phyloP scores from a whole-genome alignment of 768 basidiomycete genomes.

The Floccularia luteovirens region DNA sequence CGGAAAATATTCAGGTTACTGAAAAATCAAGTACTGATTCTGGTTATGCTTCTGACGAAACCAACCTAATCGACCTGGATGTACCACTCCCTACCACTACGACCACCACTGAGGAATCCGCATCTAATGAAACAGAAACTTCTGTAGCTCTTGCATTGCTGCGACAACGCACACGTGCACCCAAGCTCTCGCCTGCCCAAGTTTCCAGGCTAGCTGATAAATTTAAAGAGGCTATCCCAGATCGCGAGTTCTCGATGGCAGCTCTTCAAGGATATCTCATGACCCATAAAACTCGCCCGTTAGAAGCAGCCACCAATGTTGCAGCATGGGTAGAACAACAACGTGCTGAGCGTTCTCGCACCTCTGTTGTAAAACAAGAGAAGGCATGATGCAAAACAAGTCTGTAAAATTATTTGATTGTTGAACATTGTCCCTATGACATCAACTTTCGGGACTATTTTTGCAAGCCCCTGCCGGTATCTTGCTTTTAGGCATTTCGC shows the following conservation, averaged over 20 bases:
- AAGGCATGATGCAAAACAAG: neutral
- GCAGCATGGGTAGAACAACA: conserved; percentile 45
- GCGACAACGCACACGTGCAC: conserved; percentile 25
- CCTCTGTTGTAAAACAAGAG: neutral
- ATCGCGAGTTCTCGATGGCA: conserved; percentile 42
- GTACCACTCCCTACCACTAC: conserved; percentile 8
- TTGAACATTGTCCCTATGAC: neutral
- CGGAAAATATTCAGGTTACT: conserved; percentile 8
- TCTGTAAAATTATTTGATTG: neutral
- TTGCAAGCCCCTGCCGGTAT: too few relatives aligned
- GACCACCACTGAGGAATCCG: neutral
- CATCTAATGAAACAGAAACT: conserved; percentile 6
- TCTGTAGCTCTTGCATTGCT: conserved; percentile 5
- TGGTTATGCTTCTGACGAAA: conserved; percentile 16
- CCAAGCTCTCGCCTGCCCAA: conserved; percentile 29
- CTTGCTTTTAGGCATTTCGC: too few relatives aligned
- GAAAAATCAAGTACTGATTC: conserved; percentile 12
- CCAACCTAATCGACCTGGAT: conserved; percentile 14
- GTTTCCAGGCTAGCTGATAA: conserved; percentile 39
- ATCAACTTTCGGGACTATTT: neutral
- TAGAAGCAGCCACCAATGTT: conserved; percentile 41
- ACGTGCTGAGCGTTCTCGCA: conserved; percentile 15
- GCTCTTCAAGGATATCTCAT: conserved; percentile 56
- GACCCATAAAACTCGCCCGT: conserved; percentile 54
- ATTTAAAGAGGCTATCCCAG: conserved; percentile 49